Evolutionary conservation across 1,139 yeast genomes (phyloP).

Genomic region (Geotrichum citri-aurantii): DNA sequence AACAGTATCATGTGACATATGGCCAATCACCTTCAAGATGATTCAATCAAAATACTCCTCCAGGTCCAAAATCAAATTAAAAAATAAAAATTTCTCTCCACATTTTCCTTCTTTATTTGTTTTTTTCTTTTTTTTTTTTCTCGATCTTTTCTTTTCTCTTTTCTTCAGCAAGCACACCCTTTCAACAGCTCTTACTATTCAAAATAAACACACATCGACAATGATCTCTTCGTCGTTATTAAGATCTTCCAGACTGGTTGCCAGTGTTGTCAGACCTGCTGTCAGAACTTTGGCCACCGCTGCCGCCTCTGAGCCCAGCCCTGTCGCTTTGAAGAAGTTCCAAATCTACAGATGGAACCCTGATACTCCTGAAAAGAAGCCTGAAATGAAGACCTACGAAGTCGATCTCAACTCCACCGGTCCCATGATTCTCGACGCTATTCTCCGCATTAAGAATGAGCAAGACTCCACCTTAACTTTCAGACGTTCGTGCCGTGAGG

Average conservation of each 20-base stretch:
- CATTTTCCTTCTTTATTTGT: background rate
- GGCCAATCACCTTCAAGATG: slow-evolving; percentile 19
- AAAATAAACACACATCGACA: background rate
- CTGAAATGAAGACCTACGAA: slow-evolving; percentile 74
- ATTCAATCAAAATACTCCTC: slow-evolving; percentile 12
- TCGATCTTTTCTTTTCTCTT: background rate
- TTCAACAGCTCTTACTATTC: background rate
- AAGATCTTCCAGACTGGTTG: slow-evolving; percentile 1
- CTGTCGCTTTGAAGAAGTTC: slow-evolving; percentile 68
- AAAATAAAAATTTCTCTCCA: background rate
- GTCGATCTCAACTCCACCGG: slow-evolving; percentile 90
- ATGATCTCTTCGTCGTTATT: slow-evolving; percentile 7
- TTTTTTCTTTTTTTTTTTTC: slow-evolving; percentile 1
- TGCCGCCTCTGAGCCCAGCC: slow-evolving; percentile 26
- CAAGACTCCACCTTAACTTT: slow-evolving; percentile 93
- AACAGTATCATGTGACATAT: background rate
- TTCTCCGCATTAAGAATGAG: slow-evolving; percentile 90
- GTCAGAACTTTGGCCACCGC: slow-evolving; percentile 24
- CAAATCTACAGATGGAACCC: slow-evolving; percentile 98
- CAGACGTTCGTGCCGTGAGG: slow-evolving; percentile 99
- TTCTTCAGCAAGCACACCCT: background rate
- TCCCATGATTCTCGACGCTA: slow-evolving; percentile 96
- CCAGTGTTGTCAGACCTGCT: background rate
- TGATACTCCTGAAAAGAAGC: slow-evolving; percentile 91
- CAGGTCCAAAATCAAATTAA: background rate